Base-by-base conservation (phyloP, 108 stramenopile genomes). In the Pseudonitzschia pungens region DNA sequence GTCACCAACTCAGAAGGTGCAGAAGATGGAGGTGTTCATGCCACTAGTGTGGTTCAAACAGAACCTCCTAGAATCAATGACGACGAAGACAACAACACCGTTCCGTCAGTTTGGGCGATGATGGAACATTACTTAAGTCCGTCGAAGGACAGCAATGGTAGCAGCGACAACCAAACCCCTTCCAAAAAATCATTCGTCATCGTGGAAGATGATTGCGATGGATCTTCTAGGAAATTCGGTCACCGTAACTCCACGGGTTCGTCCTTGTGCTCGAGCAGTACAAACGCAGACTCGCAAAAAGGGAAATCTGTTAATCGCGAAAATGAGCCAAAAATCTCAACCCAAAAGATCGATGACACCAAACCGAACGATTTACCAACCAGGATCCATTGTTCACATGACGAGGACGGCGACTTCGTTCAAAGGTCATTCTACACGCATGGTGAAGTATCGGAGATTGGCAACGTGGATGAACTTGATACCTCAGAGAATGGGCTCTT, bases 41-140 rank as follows among this genome's bases (percentile, higher is more conserved):
- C 36, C 32, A 60, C n/a, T 58, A 54, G 28, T 40, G 36, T 32
- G 33, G 41, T 52, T 67, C 28, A 40, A 44, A 67, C 48, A 40
- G 66, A 67, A 28, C 22, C 45, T 45, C 15, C 28, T 5, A 14
- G 4, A 29, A 36, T 36, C 43, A 44, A 21, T 16, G 36, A 51
- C 28, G 48, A 69, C 14, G 60, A 52, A 12, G 68, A 62, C 1
- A 56, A 33, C 54, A 40, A 14, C 54, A 40, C 66, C n/a, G 66
- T 48, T 48, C 45, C 66, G 22, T 78, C 77, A 10, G 77, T 66
- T 44, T 78, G 77, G 77, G 77, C 77, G 0, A 78, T 78, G 77
- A 72, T 78, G 71, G 77, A 78, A 52, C 71, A 78, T 57, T 78
- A 78, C 33, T 27, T 65, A 26, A 22, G 63, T 48, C 31, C 51